Evolutionary conservation across 768 basidiomycete species (phyloP), one percentile per base, ranked within the genome.

Genomic region (Fibroporia radiculosa): DNA sequence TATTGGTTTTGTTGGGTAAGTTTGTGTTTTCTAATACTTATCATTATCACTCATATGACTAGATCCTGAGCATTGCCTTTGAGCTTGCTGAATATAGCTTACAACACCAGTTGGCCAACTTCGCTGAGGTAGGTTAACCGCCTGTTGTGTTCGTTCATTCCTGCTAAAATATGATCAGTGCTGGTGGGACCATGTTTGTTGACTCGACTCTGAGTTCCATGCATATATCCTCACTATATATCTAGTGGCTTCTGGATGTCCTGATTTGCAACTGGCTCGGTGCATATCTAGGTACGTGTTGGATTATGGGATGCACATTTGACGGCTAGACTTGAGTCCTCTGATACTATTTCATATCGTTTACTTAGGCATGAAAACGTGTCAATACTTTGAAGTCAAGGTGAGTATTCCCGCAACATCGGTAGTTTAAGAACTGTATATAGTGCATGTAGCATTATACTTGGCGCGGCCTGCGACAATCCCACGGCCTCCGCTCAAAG

Each of bases 1-100:
- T 92, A 93, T 57, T 92, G 89, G 89, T 92, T 91, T 58, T 92
- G 90, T 57, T 92, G 90, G 88, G 88, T 89, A 56, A 47, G 69
- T 63, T 32, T 10, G 27, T 11, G 20, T 2, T 31, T 40, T 26
- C 34, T 6, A 40, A 20, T 29, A 35, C n/a, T 18, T n/a, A 4
- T 11, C 20, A 19, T 8, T 26, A 28, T 47, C 31, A 29, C 41
- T 45, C 35, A 32, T 12, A 26, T 45, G 27, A 22, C 29, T 55
- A 91, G 88, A 91, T 91, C 54, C 64, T 92, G 48, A 89, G 86
- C 61, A 74, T 92, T 42, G 86, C 87, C 18, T 92, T 92, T 53
- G 88, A 92, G 60, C 72, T 92, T 25, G 89, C 89, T 16, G 88
- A 92, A 62, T 92, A 92, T 65, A 87, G 84, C 45, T 63, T 92